phyloP scores from a whole-genome alignment of 768 basidiomycete species.

The Tylopilus sp. region DNA sequence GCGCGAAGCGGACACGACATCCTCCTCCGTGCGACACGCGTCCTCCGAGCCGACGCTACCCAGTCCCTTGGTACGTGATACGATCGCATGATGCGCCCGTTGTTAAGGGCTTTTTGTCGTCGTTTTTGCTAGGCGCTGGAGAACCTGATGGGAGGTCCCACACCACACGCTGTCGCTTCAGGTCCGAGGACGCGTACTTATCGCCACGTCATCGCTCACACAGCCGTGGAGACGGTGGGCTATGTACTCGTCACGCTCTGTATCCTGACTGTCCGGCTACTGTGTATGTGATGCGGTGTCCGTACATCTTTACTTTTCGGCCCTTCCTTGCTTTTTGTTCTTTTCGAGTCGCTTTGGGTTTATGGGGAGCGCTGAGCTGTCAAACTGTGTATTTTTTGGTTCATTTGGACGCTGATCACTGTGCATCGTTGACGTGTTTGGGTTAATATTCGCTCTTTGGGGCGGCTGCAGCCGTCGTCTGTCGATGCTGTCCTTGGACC shows the following conservation, averaged over 20 bases:
- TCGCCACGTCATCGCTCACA: constrained; percentile 5
- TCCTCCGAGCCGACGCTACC: neutral
- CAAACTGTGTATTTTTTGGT: neutral
- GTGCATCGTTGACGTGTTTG: neutral
- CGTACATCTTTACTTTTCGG: neutral
- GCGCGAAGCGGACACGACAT: constrained; percentile 2
- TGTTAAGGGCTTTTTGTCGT: neutral
- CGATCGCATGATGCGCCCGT: neutral
- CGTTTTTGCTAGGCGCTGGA: neutral
- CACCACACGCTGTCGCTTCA: neutral
- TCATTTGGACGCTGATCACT: neutral
- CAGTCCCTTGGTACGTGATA: constrained; percentile 14
- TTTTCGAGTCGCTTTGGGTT: neutral
- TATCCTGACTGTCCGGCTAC: constrained; percentile 15
- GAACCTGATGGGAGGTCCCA: neutral
- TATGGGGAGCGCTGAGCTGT: neutral
- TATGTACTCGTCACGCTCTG: constrained; percentile 13
- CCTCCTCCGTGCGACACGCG: neutral
- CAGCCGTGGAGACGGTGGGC: constrained; percentile 9
- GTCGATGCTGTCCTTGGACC: neutral
- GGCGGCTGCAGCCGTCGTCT: neutral
- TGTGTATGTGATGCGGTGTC: constrained; percentile 9
- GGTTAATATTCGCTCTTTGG: no score
- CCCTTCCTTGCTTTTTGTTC: neutral
- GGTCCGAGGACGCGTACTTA: neutral